phyloP scores from a whole-genome alignment of 169 alveolate genomes.

The Eimeria brunetti region DNA sequence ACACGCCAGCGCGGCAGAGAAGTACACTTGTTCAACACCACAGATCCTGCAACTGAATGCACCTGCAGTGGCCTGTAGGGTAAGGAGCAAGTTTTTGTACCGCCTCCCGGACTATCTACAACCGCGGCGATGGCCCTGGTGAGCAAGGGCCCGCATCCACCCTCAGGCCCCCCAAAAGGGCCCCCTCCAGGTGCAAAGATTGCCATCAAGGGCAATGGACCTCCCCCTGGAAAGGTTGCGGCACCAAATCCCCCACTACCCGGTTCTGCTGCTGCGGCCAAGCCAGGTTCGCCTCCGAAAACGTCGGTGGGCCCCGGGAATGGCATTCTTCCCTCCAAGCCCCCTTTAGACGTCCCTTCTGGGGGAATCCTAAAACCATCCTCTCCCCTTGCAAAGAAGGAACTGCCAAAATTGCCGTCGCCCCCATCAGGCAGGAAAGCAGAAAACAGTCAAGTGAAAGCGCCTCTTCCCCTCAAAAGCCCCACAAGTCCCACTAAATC shows the following conservation, averaged over 20 bases:
- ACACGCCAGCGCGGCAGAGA: not conserved
- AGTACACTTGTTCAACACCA: not conserved
- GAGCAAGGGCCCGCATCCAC: conserved; percentile 50
- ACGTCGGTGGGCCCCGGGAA: not conserved
- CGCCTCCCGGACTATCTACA: not conserved
- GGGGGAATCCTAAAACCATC: not conserved
- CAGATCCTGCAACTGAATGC: not conserved
- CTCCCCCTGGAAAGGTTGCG: conserved; percentile 57
- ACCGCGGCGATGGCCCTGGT: conserved; percentile 22
- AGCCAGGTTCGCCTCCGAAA: conserved; percentile 32
- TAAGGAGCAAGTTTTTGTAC: not conserved
- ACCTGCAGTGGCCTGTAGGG: conserved; percentile 50
- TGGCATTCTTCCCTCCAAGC: conserved; percentile 3
- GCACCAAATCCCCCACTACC: conserved; percentile 17
- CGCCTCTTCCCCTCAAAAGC: not conserved
- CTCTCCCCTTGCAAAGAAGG: not conserved
- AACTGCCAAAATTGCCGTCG: conserved; percentile 19
- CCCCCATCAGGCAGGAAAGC: conserved; percentile 19
- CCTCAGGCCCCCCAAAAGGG: conserved; percentile 42
- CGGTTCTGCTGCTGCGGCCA: not conserved
- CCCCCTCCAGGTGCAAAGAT: conserved; percentile 50
- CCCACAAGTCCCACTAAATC: not conserved
- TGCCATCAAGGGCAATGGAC: conserved; percentile 42
- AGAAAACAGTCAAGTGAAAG: not conserved
- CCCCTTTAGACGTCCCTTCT: not conserved